Base-by-base conservation (phyloP, 192 early-diverging fungal species). In the Entomortierella beljakovae region DNA sequence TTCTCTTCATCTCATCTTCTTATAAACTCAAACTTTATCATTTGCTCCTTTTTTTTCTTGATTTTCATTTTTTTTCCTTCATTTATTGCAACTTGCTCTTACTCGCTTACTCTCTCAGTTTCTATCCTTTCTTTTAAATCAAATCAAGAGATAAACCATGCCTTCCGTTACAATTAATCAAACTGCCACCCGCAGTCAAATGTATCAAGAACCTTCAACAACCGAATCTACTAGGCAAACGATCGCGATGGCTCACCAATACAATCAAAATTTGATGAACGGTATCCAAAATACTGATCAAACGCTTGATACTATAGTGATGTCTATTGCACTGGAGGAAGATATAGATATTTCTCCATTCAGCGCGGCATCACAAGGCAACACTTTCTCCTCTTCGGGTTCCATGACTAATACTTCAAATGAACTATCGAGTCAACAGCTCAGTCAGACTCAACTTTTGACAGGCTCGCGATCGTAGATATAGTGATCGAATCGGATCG, bases 401-500 rank as follows among this genome's bases (percentile, higher is more conserved):
- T n/a, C n/a, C n/a, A n/a, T 16, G 34, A 20, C 46, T 34, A 22
- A 37, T 4, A 48, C 51, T 5, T 25, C 55, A 31, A 59, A 32
- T 31, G n/a, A 33, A 37, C 57, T 38, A 52, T 13, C 46, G 26
- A 32, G 40, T 25, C 61, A 51, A 35, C 42, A 46, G 33, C 52
- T 2, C 35, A 28, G 61, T 31, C 75, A 79, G 57, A 60, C 67
- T 20, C 75, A 61, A 38, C 42, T 79, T 23, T 29, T 79, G 49
- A 55, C 75, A 25, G 75, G 75, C 29, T 68, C 73, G n/a, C 66
- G 75, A n/a, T n/a, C n/a, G n/a, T n/a, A n/a, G n/a, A n/a, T n/a
- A n/a, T n/a, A n/a, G n/a, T n/a, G n/a, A n/a, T n/a, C n/a, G n/a
- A n/a, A n/a, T n/a, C n/a, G n/a, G n/a, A n/a, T n/a, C n/a, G n/a